Conservation (phyloP, 768 basidiomycete genomes). For the Panellus pusillus region DNA sequence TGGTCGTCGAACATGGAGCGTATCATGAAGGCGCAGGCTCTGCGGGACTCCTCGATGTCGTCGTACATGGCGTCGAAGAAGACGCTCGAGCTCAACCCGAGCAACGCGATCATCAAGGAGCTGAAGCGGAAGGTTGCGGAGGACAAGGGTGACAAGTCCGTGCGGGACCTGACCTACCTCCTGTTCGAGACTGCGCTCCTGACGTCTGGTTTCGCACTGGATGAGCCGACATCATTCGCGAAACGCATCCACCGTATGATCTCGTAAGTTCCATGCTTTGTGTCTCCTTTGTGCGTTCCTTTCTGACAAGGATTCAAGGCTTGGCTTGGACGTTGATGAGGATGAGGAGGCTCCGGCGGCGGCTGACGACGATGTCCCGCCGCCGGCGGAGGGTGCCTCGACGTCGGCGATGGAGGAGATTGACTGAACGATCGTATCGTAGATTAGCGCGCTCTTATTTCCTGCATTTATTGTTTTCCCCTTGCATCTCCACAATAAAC, state of each 20-base stretch:
- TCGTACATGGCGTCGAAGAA: slow-evolving; percentile 99
- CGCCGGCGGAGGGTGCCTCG: slow-evolving; percentile 57
- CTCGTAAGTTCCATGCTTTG: slow-evolving; percentile 44
- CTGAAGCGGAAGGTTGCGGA: slow-evolving; percentile 93
- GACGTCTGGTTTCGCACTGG: slow-evolving; percentile 93
- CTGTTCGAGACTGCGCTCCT: slow-evolving; percentile 97
- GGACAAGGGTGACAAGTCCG: slow-evolving; percentile 98
- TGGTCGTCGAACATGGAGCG: slow-evolving; percentile 99
- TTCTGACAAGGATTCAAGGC: slow-evolving; percentile 33
- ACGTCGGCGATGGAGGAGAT: slow-evolving; percentile 98
- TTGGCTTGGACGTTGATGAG: slow-evolving; percentile 89
- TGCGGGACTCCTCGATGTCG: slow-evolving; percentile 95
- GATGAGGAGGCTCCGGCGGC: slow-evolving; percentile 50
- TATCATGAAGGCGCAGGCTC: slow-evolving; percentile 99
- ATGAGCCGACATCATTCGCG: slow-evolving; percentile 92
- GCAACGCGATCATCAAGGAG: slow-evolving; percentile 93
- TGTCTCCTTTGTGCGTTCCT: not conserved
- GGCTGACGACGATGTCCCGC: slow-evolving; percentile 49
- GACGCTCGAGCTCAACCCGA: slow-evolving; percentile 94
- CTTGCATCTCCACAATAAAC: slow-evolving; percentile 18
- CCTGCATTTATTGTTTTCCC: slow-evolving; percentile 24
- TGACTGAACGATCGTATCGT: slow-evolving; percentile 48
- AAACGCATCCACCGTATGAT: slow-evolving; percentile 99
- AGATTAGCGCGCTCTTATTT: slow-evolving; percentile 22
- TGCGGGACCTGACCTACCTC: slow-evolving; percentile 93